Percentiles rank a stretch among this genome's conserved stretches.
Conservation (phyloP, 495 filamentous ascomycete species). For the Aspergillus homomorphus region DNA sequence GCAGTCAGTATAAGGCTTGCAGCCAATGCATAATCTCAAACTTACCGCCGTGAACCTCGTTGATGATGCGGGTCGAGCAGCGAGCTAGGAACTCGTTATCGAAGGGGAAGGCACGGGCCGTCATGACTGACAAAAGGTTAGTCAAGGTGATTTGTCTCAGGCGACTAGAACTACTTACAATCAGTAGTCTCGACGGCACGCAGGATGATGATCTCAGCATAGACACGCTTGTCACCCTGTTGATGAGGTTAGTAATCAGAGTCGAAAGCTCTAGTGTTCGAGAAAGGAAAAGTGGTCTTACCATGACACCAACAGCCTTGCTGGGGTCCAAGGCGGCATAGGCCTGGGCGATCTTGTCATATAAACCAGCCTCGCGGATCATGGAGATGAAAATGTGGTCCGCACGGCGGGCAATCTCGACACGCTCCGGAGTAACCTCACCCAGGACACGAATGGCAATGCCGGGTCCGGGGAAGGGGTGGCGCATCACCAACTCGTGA, state of each 20-base stretch:
- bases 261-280: neutral
- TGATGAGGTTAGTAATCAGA: slow-evolving; percentile 25
- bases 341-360: slow-evolving; percentile 77
- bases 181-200: slow-evolving; percentile 75
- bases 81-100: slow-evolving; percentile 63
- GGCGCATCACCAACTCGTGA: slow-evolving; percentile 75
- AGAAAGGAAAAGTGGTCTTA: neutral
- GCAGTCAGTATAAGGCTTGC: neutral
- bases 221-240: slow-evolving; percentile 65
- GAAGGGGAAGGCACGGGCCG: slow-evolving; percentile 67
- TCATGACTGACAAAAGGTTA: slow-evolving; percentile 54
- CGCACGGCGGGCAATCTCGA: slow-evolving; percentile 77
- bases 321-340: slow-evolving; percentile 74
- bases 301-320: slow-evolving; percentile 72
- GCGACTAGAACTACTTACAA: slow-evolving; percentile 27
- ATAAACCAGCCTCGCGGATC: slow-evolving; percentile 81
- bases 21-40: slow-evolving; percentile 24
- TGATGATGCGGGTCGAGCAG: slow-evolving; percentile 72
- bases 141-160: neutral
- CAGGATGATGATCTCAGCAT: slow-evolving; percentile 56
- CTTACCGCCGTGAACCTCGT: slow-evolving; percentile 68
- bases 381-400: slow-evolving; percentile 82
- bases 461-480: slow-evolving; percentile 82
- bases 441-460: slow-evolving; percentile 88
- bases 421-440: slow-evolving; percentile 75